phyloP scores from a whole-genome alignment of 2,329 filamentous ascomycete genomes.

The Fragosphaeria purpurea region DNA sequence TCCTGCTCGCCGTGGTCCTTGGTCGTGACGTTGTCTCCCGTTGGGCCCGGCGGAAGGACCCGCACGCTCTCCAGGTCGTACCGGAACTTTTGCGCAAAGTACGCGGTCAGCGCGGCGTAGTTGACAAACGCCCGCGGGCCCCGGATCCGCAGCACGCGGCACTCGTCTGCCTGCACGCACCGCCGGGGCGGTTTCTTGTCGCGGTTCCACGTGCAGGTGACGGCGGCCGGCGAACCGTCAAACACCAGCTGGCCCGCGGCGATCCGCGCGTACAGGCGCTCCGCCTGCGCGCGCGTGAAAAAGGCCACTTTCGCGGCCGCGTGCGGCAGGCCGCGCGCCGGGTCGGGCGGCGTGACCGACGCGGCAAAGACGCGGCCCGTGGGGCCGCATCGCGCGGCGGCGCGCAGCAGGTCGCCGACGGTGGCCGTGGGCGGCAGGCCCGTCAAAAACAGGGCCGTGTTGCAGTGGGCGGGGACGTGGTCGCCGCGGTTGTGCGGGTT shows the following conservation, averaged over 20 bases:
- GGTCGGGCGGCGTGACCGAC: slow-evolving; percentile 10
- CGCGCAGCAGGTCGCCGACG: slow-evolving; percentile 9
- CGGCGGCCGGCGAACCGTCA: background rate
- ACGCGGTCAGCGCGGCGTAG: slow-evolving; percentile 6
- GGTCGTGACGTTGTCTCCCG: no score
- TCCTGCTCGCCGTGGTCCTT: background rate
- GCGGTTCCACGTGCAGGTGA: slow-evolving; percentile 11
- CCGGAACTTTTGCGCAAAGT: slow-evolving; percentile 9
- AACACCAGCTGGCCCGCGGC: slow-evolving; percentile 5
- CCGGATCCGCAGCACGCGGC: slow-evolving; percentile 11
- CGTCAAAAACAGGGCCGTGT: slow-evolving; percentile 11
- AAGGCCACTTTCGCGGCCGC: slow-evolving; percentile 12
- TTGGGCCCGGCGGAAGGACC: background rate
- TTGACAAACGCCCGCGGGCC: slow-evolving; percentile 9
- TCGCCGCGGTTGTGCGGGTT: slow-evolving; percentile 13
- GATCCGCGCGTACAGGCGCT: slow-evolving; percentile 4
- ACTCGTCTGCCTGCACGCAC: slow-evolving; percentile 11
- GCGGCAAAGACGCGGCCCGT: slow-evolving; percentile 11
- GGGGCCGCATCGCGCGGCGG: slow-evolving; percentile 8
- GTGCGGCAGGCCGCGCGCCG: slow-evolving; percentile 7
- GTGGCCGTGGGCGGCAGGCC: slow-evolving; percentile 7
- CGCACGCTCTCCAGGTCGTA: slow-evolving; percentile 11
- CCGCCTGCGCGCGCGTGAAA: slow-evolving; percentile 10
- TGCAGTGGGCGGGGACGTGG: slow-evolving; percentile 9
- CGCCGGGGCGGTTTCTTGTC: slow-evolving; percentile 11